Evolutionary conservation across 225 moss, liverwort and hornwort genomes (phyloP), one percentile per base, ranked within the genome.

Genomic region (Sphagnum tenellum): DNA sequence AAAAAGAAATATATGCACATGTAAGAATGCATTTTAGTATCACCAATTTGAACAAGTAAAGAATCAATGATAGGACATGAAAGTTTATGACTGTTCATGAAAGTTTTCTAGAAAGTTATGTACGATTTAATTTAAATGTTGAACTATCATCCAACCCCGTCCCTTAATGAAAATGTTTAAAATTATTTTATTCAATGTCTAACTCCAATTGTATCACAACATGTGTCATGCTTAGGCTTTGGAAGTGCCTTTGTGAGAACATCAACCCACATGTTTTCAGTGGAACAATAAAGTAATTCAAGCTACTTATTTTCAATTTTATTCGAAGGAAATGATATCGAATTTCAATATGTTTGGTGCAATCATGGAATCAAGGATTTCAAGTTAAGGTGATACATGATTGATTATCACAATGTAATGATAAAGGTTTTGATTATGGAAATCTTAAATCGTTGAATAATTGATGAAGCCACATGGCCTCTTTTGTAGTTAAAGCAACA

Each of bases 151-250:
- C 51, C 63, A 45, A 29, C 63, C 29, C 63, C 46, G 44, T 46
- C 62, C 62, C 62, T 63, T 63, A 46, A 63, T 63, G 46, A 48
- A 63, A 63, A 63, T 46, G 47, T 46, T 63, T 46, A 9, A 63
- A 46, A 5, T 9, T 52, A 5, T 5, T 52, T 9, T 5, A 52
- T 5, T 5, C 5, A 52, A 9, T 52, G 5, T 52, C 5, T 47
- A 48, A 63, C 44, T 12, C 63, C 63, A 63, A 63, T 48, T 44
- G 46, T 46, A 44, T 12, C 44, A 49, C 2, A 3, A 9, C 63
- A 63, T 11, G 63, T 48, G 12, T 44, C 46, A 63, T 44, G 46
- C 63, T 63, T 63, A 11, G 63, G 46, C 48, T 48, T 46, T 46
- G 63, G 46, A 63, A 63, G 46, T 46, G 63, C 63, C 63, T 63